Evolutionary conservation across 805 yeast genomes (phyloP).

Genomic region (Scheffersomyces amazonensis): DNA sequence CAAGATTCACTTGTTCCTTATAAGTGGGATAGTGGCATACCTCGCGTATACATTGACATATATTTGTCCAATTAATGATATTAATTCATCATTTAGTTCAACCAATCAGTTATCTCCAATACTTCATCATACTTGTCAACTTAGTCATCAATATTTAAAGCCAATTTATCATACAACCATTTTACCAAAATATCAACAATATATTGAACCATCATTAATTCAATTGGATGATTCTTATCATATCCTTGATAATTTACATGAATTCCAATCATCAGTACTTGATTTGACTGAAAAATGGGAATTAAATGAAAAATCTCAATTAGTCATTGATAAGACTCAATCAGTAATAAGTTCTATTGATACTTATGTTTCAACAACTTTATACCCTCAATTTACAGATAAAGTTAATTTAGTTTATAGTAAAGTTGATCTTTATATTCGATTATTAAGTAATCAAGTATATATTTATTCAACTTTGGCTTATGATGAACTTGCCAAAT

Average conservation of each 20-base stretch:
- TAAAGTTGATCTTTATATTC: background rate
- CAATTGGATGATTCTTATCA: background rate
- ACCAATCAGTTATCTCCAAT: slow-evolving; percentile 3
- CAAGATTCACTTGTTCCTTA: background rate
- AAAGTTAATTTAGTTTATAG: background rate
- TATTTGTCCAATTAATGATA: slow-evolving; percentile 8
- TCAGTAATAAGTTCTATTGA: background rate
- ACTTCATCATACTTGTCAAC: slow-evolving; percentile 7
- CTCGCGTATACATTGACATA: slow-evolving; percentile 6
- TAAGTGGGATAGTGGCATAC: slow-evolving; percentile 1
- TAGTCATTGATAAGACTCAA: background rate
- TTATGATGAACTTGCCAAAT: background rate
- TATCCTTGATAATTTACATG: background rate
- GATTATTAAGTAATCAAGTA: background rate
- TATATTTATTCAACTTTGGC: background rate
- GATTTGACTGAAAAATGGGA: slow-evolving; percentile 1
- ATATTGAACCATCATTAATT: background rate
- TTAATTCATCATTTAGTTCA: background rate
- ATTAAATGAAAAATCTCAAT: slow-evolving; percentile 1
- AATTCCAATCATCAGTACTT: background rate
- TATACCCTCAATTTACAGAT: background rate
- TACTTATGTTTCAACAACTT: background rate
- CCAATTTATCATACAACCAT: slow-evolving; percentile 4
- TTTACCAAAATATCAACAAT: slow-evolving; percentile 4
- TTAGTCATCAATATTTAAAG: slow-evolving; percentile 2